Evolutionary conservation across 495 filamentous ascomycete genomes (phyloP).

Genomic region (Hypoxylon cercidicola): DNA sequence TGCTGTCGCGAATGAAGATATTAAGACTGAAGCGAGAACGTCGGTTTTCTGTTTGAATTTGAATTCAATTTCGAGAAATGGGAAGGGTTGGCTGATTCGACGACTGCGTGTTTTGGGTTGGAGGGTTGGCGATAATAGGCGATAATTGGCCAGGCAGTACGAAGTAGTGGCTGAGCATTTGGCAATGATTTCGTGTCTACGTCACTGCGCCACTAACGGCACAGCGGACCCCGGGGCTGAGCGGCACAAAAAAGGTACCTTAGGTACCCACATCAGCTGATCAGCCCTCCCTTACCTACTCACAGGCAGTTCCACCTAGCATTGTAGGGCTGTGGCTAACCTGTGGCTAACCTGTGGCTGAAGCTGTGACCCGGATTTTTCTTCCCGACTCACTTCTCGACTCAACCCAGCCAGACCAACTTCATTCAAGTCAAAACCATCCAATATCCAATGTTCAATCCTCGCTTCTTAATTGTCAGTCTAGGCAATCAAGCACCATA

Average conservation of each 20-base stretch:
- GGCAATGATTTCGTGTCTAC: conserved; percentile 2
- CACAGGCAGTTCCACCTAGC: no score
- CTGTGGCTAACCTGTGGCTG: no score
- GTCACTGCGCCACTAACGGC: conserved; percentile 18
- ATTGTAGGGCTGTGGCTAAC: no score
- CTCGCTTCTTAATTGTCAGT: conserved; percentile 60
- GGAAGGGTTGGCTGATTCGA: conserved; percentile 28
- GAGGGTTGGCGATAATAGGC: conserved; percentile 24
- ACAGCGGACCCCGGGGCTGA: no score
- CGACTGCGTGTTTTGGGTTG: conserved; percentile 21
- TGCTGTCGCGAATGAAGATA: not conserved
- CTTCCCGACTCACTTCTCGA: no score
- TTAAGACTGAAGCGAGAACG: conserved; percentile 2
- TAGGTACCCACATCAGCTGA: no score
- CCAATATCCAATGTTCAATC: conserved; percentile 41
- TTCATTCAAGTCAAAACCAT: conserved; percentile 6
- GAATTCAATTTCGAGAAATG: conserved; percentile 1
- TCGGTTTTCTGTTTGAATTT: no score
- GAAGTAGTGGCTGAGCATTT: conserved; percentile 32
- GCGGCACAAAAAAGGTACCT: no score
- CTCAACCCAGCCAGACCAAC: no score
- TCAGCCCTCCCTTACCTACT: not conserved
- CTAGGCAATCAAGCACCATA: conserved; percentile 64
- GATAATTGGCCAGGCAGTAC: conserved; percentile 15
- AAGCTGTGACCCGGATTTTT: not conserved